Base-by-base conservation (phyloP, 2,329 filamentous ascomycete species). In the Dryadomyces quercivorus region DNA sequence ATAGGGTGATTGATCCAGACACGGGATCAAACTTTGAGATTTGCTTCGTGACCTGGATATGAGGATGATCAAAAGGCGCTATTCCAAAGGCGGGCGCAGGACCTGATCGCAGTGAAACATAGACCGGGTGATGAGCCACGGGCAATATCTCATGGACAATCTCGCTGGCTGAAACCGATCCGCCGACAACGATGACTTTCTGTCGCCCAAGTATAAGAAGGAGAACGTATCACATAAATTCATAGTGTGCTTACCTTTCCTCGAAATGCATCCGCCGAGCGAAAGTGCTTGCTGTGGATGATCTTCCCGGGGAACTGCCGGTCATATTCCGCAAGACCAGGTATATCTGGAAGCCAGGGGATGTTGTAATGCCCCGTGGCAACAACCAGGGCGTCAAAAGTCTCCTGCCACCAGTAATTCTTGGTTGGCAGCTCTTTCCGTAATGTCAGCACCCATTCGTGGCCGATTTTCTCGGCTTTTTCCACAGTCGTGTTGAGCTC, bases 341-440 rank as follows among this genome's bases (percentile, higher is more conserved):
- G 63, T 16, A 80, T 71, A 1, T 15, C 4, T 9, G 57, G 55
- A 10, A 80, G 69, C 57, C 75, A 82, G 0, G 81, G 81, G 1
- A 83, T 71, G 58, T 78, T 77, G 61, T 85, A 87, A 65, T 87
- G 84, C 0, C 85, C 85, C 31, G 74, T 80, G 0, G 84, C 81
- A 5, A 85, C 77, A 0, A 86, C 75, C 0, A 88, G 70, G 0
- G 80, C 79, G 62, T 87, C 83, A 58, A 93, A 78, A 65, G 65
- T 13, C 50, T 67, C 81, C 0, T 67, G 69, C 81, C 81, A 83
- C 80, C 81, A 84, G 56, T 75, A 74, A 58, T 82, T 61, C 57
- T 3, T 62, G 21, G 3, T 26, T 63, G 46, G 46, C 9, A 64
- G 62, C 36, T 44, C 42, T 12, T 22, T 69, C 18, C 78, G 68